Conservation (phyloP, 495 filamentous ascomycete genomes). For the Tuber aestivum region DNA sequence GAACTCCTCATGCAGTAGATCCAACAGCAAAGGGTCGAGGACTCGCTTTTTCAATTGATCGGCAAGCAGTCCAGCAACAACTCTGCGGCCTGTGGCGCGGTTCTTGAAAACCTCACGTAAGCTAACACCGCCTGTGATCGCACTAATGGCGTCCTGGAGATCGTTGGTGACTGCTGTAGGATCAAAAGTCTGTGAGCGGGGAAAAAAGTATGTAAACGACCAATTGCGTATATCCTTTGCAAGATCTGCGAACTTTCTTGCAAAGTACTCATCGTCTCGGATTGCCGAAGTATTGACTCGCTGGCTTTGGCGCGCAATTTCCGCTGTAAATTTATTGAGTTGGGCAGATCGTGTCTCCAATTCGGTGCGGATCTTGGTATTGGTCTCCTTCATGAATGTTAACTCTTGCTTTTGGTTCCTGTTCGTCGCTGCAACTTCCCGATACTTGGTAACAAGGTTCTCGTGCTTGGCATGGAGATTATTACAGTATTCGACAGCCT, state of each 20-base stretch:
- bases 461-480: not conserved
- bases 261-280: conserved; percentile 24
- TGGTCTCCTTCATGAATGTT: not conserved
- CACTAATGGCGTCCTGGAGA: not conserved
- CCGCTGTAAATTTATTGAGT: not conserved
- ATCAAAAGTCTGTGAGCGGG: not conserved
- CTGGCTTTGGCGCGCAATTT: not conserved
- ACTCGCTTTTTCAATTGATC: not conserved
- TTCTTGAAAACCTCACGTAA: not conserved
- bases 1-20: not conserved
- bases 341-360: not conserved
- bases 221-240: conserved; percentile 18
- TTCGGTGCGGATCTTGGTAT: not conserved
- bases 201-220: conserved; percentile 13
- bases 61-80: not conserved
- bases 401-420: not conserved
- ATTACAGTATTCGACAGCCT: not conserved
- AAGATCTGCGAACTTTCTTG: conserved; percentile 13
- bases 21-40: not conserved
- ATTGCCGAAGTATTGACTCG: not conserved
- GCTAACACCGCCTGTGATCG: not conserved
- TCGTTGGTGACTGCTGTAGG: not conserved
- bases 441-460: not conserved
- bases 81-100: too few relatives aligned
- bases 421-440: not conserved